phyloP scores from a whole-genome alignment of 2,329 filamentous ascomycete genomes.

The Cercospora beticola region DNA sequence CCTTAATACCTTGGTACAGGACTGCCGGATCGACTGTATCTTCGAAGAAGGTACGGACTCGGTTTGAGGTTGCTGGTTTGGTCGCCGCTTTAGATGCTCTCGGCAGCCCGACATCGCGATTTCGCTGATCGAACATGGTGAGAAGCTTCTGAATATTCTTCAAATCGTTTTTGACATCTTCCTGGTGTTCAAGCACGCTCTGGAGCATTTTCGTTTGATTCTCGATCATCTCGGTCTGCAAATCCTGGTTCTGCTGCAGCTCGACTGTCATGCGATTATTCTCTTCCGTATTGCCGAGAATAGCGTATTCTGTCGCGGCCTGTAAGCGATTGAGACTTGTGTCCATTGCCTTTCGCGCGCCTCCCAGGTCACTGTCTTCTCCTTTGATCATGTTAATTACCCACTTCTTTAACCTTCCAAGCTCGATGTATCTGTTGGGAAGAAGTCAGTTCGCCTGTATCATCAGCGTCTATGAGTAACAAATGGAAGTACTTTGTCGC shows the following conservation, averaged over 20 bases:
- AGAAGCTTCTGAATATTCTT: conserved; percentile 13
- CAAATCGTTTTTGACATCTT: conserved; percentile 7
- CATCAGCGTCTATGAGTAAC: background rate
- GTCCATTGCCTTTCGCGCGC: conserved; percentile 11
- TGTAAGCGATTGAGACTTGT: conserved; percentile 2
- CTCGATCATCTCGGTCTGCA: conserved; percentile 11
- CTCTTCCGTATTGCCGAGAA: conserved; percentile 10
- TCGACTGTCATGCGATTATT: conserved; percentile 9
- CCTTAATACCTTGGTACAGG: conserved; percentile 4
- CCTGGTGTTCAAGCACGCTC: conserved; percentile 3
- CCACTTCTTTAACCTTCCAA: conserved; percentile 9
- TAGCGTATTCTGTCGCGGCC: conserved; percentile 6
- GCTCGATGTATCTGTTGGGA: conserved; percentile 4
- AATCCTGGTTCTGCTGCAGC: conserved; percentile 11
- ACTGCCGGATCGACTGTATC: conserved; percentile 1
- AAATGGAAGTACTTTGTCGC: conserved; percentile 1
- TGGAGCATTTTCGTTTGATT: conserved; percentile 13
- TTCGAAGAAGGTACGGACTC: conserved; percentile 4
- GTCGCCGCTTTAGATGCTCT: conserved; percentile 1
- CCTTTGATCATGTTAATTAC: conserved; percentile 11
- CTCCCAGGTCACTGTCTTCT: conserved; percentile 8
- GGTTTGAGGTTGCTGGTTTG: conserved; percentile 8
- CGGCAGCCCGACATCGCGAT: background rate
- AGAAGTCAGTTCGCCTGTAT: background rate
- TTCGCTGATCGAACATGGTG: conserved; percentile 8